phyloP scores from a whole-genome alignment of 768 basidiomycete species.

The Thelephora ganbajun region DNA sequence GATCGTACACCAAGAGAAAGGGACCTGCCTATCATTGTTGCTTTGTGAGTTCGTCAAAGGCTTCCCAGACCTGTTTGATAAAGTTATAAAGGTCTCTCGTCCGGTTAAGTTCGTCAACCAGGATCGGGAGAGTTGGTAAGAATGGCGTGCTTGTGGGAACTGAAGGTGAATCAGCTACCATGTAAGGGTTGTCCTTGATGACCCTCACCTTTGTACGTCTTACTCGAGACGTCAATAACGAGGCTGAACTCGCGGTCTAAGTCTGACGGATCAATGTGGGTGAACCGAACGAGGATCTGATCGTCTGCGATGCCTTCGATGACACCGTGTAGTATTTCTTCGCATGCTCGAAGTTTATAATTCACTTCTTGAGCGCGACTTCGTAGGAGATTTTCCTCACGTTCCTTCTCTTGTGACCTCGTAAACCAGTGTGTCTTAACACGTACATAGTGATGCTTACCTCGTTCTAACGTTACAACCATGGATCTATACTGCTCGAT shows the following conservation, averaged over 20 bases:
- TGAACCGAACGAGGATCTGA: conserved; percentile 62
- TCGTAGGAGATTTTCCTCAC: not conserved
- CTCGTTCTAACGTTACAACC: conserved; percentile 49
- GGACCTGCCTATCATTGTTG: conserved; percentile 6
- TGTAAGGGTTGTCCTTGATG: not conserved
- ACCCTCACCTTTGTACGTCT: conserved; percentile 49
- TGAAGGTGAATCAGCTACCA: conserved; percentile 17
- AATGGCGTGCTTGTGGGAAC: conserved; percentile 72
- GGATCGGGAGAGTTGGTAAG: conserved; percentile 48
- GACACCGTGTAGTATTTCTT: conserved; percentile 42
- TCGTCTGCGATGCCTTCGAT: conserved; percentile 73
- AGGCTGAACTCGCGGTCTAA: conserved; percentile 54
- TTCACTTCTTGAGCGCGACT: not conserved
- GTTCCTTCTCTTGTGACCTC: conserved; percentile 1
- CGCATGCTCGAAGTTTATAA: conserved; percentile 21
- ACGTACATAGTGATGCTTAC: conserved; percentile 19
- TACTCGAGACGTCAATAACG: conserved; percentile 57
- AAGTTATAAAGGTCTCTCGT: conserved; percentile 59
- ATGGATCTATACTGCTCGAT: conserved; percentile 59
- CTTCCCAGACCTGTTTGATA: conserved; percentile 48
- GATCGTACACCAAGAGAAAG: not conserved
- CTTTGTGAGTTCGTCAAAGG: conserved; percentile 25
- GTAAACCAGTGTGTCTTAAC: not conserved
- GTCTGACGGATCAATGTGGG: conserved; percentile 43
- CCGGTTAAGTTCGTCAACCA: conserved; percentile 60